Evolutionary conservation across 108 stramenopile genomes (phyloP), one percentile per base, ranked within the genome.

Genomic region (Asterionellopsis glacialis): DNA sequence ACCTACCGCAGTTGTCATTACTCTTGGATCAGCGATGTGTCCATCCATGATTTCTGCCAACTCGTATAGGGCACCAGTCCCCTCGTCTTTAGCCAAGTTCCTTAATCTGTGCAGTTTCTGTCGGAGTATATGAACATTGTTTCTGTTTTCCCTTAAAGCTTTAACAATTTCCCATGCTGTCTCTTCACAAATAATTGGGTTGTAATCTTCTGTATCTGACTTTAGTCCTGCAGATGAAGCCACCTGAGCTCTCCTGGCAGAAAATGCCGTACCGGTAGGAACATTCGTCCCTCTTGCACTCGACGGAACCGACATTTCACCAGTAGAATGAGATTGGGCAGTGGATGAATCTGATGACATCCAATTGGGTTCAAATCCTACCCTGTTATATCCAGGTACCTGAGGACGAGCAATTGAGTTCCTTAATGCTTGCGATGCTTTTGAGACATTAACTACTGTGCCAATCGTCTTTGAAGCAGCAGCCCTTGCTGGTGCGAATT

Each of bases 41-140:
- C 41, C 45, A 22, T 69, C 69, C 65, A 76, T 55, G 5, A 76
- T 39, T 9, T 59, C 60, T 33, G 58, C 70, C 0, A 75, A 47
- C 40, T 65, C 59, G 23, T 58, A 22, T 45, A 75, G 11, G 13
- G 54, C 40, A 0, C 47, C 68, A 16, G 33, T n/a, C 16, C 26
- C 47, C 15, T 59, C 48, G 24, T 42, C 45, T 5, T 33, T 33
- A 39, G 16, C 74, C 4, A 61, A 11, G 45, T 76, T 76, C 28
- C 75, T 41, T 22, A 76, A 41, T 9, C 33, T 43, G 51, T 76
- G 75, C 25, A 76, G 49, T 25, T 44, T 61, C 12, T 45, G 45
- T 41, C 39, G 28, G 24, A 69, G 51, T 2, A 56, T 41, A 25
- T 57, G 51, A 1, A 61, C 43, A 16, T 59, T 18, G n/a, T 5